A percentile compares a stretch with the other conserved stretches of the same genome.
Evolutionary conservation across 2,329 filamentous ascomycete genomes (phyloP).

Genomic region (Cytospora paraplurivora): DNA sequence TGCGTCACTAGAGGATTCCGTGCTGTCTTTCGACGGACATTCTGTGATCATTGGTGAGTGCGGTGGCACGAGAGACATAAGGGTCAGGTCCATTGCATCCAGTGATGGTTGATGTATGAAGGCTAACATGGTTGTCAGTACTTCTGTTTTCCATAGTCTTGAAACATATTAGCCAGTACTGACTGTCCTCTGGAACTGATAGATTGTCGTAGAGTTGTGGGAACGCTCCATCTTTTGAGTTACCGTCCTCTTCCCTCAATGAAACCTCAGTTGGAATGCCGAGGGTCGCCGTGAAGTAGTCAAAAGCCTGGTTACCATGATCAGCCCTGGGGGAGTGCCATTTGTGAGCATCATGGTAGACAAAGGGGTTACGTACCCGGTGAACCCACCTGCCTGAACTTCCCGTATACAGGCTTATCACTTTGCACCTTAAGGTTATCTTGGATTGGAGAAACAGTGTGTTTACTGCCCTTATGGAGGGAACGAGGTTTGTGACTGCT

Average conservation of each 20-base stretch:
- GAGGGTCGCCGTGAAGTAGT: constrained; percentile 1
- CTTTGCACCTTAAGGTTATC: not conserved
- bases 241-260: not conserved
- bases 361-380: no score
- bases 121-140: no score
- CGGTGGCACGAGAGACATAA: no score
- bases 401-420: not conserved
- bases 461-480: not conserved
- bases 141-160: no score
- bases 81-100: no score
- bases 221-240: not conserved
- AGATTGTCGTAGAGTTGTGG: no score
- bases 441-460: constrained; percentile 2
- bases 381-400: not conserved
- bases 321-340: no score
- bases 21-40: not conserved
- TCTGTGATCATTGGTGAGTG: not conserved
- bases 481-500: not conserved
- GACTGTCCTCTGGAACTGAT: no score
- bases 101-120: no score
- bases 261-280: constrained; percentile 5
- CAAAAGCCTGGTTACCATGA: not conserved
- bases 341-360: no score
- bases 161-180: no score
- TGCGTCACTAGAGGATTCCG: not conserved